Percentiles rank a stretch among this genome's conserved stretches.
These are phyloP conservation scores for Amaranthus cruentus DNA, from an alignment of 148 eudicot species.

Conservation along the genomic window DNA sequence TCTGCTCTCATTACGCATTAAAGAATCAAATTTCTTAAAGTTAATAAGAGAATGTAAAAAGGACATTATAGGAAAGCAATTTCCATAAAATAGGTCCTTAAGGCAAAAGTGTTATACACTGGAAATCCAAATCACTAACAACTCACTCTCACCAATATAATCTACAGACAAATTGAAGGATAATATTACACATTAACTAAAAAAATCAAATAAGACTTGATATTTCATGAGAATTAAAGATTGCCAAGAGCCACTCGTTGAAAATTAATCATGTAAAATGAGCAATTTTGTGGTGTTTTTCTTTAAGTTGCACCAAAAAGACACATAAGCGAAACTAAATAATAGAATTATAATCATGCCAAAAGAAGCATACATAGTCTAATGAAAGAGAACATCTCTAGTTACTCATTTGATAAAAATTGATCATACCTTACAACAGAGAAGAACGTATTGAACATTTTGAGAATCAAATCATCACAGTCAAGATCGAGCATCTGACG, in stretches of 20 bases:
- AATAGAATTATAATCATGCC: neutral
- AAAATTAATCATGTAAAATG: neutral
- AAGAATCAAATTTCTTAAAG: neutral
- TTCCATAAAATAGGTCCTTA: neutral
- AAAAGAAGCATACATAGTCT: neutral
- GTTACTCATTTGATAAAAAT: neutral
- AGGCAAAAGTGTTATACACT: neutral
- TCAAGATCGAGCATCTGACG: slow-evolving; percentile 63
- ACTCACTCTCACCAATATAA: neutral
- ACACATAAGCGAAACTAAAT: neutral
- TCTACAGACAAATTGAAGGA: neutral
- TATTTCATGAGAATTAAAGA: neutral
- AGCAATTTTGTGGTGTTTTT: neutral
- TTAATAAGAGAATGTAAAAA: neutral
- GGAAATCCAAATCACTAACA: neutral
- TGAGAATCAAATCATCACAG: slow-evolving; percentile 51
- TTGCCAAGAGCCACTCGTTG: neutral
- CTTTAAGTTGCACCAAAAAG: neutral
- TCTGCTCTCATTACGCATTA: too few relatives aligned
- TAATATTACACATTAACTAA: neutral
- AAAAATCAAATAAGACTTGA: neutral
- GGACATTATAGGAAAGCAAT: neutral
- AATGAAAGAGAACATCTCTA: neutral
- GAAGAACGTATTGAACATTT: slow-evolving; percentile 73
- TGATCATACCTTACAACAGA: slow-evolving; percentile 49